These are phyloP conservation scores for Chimonanthus salicifolius DNA, from an alignment of 164 flowering plant species.

Conservation along the genomic window DNA sequence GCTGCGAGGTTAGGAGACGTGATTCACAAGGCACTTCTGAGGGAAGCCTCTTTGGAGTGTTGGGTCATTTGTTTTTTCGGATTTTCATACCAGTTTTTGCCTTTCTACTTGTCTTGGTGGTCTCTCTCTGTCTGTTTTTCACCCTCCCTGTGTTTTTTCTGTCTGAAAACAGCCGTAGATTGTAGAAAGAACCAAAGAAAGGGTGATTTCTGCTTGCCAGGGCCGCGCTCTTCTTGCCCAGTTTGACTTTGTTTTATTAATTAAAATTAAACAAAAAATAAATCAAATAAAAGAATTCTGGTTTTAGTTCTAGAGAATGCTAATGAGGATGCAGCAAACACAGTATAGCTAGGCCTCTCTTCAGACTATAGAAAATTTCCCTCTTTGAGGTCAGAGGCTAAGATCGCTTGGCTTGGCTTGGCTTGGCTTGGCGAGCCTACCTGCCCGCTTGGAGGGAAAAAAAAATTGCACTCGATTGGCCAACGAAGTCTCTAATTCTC, in stretches of 20 bases:
- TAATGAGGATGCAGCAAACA: not conserved
- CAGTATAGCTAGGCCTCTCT: not conserved
- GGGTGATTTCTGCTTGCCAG: not conserved
- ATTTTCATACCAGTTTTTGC: not conserved
- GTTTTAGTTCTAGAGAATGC: not conserved
- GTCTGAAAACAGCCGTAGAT: not conserved
- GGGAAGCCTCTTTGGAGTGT: conserved; percentile 10
- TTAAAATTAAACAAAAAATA: not conserved
- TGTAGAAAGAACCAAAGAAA: conserved; percentile 4
- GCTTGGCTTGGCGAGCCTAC: not conserved
- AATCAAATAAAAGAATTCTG: not conserved
- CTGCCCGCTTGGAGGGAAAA: no score
- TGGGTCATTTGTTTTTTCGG: not conserved
- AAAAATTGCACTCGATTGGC: not conserved
- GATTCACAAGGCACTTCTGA: conserved; percentile 25
- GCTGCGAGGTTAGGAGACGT: conserved; percentile 10
- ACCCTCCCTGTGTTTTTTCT: not conserved
- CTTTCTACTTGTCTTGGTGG: not conserved
- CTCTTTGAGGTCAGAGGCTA: not conserved
- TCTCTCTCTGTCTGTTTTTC: not conserved
- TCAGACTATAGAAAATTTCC: conserved; percentile 6
- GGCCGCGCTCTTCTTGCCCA: conserved; percentile 4
- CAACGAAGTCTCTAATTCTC: not conserved
- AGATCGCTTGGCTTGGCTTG: not conserved
- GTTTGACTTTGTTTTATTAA: not conserved